A percentile compares a stretch with the other conserved stretches of the same genome.
phyloP scores from a whole-genome alignment of 176 grass and related monocot species.

The Elaeis guineensis region DNA sequence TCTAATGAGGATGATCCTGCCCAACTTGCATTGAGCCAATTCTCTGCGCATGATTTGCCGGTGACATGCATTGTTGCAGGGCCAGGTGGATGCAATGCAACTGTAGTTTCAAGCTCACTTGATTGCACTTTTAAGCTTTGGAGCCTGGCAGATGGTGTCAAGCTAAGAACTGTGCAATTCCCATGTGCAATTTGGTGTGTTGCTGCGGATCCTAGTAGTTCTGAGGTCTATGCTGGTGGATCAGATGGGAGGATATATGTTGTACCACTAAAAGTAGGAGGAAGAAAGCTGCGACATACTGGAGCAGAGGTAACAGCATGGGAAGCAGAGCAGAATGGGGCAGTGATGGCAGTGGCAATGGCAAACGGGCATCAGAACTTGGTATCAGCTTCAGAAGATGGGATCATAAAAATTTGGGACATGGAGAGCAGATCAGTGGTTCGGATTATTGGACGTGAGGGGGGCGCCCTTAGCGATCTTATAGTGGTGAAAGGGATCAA shows the following conservation, averaged over 20 bases:
- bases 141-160: constrained; percentile 6
- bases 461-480: neutral
- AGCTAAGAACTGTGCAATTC: constrained; percentile 11
- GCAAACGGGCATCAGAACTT: constrained; percentile 5
- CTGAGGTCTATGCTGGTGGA: constrained; percentile 11
- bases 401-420: constrained; percentile 17
- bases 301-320: neutral
- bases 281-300: neutral
- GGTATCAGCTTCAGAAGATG: constrained; percentile 26
- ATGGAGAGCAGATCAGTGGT: neutral
- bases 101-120: constrained; percentile 10
- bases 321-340: neutral
- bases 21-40: constrained; percentile 3
- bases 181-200: constrained; percentile 11
- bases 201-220: neutral
- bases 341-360: neutral
- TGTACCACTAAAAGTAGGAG: neutral
- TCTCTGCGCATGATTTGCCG: constrained; percentile 4
- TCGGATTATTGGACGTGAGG: too few species aligned
- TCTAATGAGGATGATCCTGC: neutral
- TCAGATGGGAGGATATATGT: constrained; percentile 16
- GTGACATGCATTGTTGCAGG: constrained; percentile 13
- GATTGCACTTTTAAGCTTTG: constrained; percentile 36
- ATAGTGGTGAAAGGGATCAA: neutral
- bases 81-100: constrained; percentile 15